Conservation (phyloP, 305 asterid species). For the Solanum hybrid region DNA sequence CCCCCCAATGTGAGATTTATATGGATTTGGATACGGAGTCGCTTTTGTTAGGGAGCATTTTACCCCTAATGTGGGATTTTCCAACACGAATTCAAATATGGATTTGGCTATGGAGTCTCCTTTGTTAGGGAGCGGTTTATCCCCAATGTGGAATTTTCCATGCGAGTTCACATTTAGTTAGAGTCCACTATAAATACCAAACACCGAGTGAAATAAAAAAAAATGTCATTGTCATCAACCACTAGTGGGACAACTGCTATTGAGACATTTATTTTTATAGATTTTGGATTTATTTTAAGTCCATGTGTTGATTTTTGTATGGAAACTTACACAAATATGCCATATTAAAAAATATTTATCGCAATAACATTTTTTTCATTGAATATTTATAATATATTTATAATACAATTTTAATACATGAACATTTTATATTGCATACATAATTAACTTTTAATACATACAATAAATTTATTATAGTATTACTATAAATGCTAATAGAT, state of each 20-base stretch:
- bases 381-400: not conserved
- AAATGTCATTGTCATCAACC: not conserved
- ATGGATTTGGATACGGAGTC: not conserved
- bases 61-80: too few relatives aligned
- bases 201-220: too few relatives aligned
- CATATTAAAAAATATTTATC: not conserved
- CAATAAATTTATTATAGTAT: too few relatives aligned
- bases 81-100: fast-evolving
- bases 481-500: not conserved
- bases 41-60: too few relatives aligned
- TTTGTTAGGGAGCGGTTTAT: fast-evolving
- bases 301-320: not conserved
- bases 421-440: too few relatives aligned
- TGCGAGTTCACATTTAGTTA: not conserved
- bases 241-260: not conserved
- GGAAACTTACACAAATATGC: not conserved
- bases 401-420: not conserved
- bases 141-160: fast-evolving
- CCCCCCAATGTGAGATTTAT: not conserved
- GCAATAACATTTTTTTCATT: not conserved
- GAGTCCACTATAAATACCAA: too few relatives aligned
- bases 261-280: not conserved
- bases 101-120: fast-evolving
- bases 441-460: too few relatives aligned
- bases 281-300: not conserved